Evolutionary conservation across 2,329 filamentous ascomycete species (phyloP).

Genomic region (Lasiodiplodia theobromae): DNA sequence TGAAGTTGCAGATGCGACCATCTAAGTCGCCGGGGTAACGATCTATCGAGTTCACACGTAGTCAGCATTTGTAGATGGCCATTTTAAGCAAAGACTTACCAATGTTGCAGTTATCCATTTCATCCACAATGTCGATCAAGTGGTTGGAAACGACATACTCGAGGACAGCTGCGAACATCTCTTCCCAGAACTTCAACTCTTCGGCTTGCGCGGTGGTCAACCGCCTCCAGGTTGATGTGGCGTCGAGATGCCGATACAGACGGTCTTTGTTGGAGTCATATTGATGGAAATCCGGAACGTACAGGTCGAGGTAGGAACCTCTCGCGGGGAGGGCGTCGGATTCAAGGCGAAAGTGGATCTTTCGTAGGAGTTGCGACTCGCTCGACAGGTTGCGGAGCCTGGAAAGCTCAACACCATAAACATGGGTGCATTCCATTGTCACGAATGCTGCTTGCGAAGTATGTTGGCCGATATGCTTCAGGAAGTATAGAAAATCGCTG

Average conservation of each 20-base stretch:
- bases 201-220: constrained; percentile 38
- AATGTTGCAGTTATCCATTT: constrained; percentile 23
- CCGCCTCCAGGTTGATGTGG: constrained; percentile 46
- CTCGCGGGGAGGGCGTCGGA: constrained; percentile 15
- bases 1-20: constrained; percentile 32
- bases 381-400: constrained; percentile 17
- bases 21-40: constrained; percentile 23
- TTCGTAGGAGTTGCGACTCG: neutral
- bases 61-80: neutral
- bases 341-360: constrained; percentile 23
- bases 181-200: constrained; percentile 45
- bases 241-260: constrained; percentile 41
- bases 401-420: constrained; percentile 27
- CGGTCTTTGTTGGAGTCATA: constrained; percentile 5
- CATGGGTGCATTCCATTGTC: constrained; percentile 16
- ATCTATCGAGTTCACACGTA: neutral
- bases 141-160: constrained; percentile 34
- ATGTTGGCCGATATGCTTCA: constrained; percentile 16
- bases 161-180: constrained; percentile 36
- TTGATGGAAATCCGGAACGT: constrained; percentile 17
- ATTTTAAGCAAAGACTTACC: neutral
- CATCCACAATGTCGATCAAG: constrained; percentile 33
- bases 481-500: constrained; percentile 4
- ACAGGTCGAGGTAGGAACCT: constrained; percentile 20
- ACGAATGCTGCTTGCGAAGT: constrained; percentile 3